These are phyloP conservation scores for Diaporthe amygdali DNA, from an alignment of 2,329 filamentous ascomycete species.

Conservation along the genomic window DNA sequence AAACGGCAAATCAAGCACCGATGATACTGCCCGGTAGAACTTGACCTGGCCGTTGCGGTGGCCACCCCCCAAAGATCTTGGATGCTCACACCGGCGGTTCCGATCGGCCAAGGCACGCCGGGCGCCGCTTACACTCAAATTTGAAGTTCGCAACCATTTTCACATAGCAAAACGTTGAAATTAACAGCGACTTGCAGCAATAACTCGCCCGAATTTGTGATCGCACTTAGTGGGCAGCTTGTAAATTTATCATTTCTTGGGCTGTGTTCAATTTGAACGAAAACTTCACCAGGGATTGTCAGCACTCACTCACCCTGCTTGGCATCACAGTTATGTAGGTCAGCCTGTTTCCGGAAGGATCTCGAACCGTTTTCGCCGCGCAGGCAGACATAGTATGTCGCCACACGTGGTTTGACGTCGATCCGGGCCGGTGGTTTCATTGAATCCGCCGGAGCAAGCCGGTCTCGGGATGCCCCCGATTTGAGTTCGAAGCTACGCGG, in stretches of 20 bases:
- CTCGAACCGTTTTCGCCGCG: not conserved
- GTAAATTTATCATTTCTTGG: too few relatives aligned
- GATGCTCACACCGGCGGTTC: not conserved
- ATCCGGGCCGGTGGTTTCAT: slow-evolving; percentile 4
- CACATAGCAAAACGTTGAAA: not conserved
- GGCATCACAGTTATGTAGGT: not conserved
- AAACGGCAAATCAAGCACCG: not conserved
- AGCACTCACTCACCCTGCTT: not conserved
- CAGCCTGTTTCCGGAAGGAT: not conserved
- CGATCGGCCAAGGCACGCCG: not conserved
- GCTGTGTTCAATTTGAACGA: too few relatives aligned
- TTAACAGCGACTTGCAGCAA: too few relatives aligned
- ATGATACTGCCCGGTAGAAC: not conserved
- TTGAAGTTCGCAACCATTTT: not conserved
- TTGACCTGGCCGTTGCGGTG: not conserved
- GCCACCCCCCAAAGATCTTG: not conserved
- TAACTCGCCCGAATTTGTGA: too few relatives aligned
- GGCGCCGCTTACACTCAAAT: not conserved
- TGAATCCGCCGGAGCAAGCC: not conserved
- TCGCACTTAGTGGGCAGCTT: too few relatives aligned
- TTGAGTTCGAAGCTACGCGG: slow-evolving; percentile 3
- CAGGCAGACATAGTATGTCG: not conserved
- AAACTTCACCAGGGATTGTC: too few relatives aligned
- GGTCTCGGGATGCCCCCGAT: not conserved
- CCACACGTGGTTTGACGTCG: not conserved